Evolutionary conservation across 2,329 filamentous ascomycete species (phyloP).

Genomic region (Alternaria sp.): DNA sequence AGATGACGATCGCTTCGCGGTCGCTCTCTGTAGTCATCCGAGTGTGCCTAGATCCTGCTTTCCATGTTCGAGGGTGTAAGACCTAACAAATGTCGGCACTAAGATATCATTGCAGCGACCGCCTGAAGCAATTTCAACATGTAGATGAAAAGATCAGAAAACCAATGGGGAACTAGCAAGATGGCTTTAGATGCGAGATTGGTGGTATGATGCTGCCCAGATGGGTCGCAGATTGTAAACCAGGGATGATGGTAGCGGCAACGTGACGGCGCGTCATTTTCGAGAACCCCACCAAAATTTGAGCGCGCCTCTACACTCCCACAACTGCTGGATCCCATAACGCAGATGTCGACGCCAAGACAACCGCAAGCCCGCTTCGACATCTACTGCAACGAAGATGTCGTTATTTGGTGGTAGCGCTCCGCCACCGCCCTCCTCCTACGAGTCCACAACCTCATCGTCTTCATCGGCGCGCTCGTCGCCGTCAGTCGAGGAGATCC

Average conservation of each 20-base stretch:
- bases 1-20: not conserved
- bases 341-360: not conserved
- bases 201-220: not conserved
- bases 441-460: slow-evolving; percentile 17
- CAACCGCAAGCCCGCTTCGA: slow-evolving; percentile 13
- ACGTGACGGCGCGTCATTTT: slow-evolving; percentile 21
- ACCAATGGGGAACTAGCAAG: not conserved
- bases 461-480: slow-evolving; percentile 8
- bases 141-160: not conserved
- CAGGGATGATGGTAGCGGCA: not conserved
- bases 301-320: slow-evolving; percentile 4
- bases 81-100: not conserved
- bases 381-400: slow-evolving; percentile 39
- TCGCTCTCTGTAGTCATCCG: not conserved
- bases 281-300: slow-evolving; percentile 16
- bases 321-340: slow-evolving; percentile 7
- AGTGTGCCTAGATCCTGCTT: not conserved
- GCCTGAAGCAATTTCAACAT: not conserved
- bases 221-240: not conserved
- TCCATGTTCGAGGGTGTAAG: not conserved
- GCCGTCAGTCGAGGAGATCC: slow-evolving; percentile 5
- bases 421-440: slow-evolving; percentile 16
- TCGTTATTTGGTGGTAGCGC: slow-evolving; percentile 45
- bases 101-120: not conserved
- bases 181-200: not conserved